These are phyloP conservation scores for Chrysoporthe puriensis DNA, from an alignment of 2,329 filamentous ascomycete genomes.

Conservation along the genomic window DNA sequence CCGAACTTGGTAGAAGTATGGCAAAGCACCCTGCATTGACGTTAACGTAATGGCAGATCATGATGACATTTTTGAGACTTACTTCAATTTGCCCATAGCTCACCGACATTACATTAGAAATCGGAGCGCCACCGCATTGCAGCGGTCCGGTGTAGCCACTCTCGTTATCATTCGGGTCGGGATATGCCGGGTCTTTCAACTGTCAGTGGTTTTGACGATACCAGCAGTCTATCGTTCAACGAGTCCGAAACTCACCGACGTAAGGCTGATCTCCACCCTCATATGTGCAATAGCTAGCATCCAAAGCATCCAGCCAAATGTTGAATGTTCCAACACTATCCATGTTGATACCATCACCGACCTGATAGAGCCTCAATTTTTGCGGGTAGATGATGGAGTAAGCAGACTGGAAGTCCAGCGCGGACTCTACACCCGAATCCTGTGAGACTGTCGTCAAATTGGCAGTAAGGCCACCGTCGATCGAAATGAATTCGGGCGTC, in stretches of 20 bases:
- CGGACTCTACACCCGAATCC: constrained; percentile 38
- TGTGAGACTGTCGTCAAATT: constrained; percentile 26
- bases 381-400: constrained; percentile 47
- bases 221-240: not conserved
- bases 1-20: constrained; percentile 55
- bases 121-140: constrained; percentile 17
- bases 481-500: constrained; percentile 22
- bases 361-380: constrained; percentile 44
- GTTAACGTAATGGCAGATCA: not conserved
- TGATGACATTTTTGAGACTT: not conserved
- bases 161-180: constrained; percentile 20
- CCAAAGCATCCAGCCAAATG: constrained; percentile 47
- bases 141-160: constrained; percentile 18
- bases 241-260: constrained; percentile 3
- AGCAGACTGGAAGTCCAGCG: constrained; percentile 42
- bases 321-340: constrained; percentile 26
- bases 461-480: constrained; percentile 24
- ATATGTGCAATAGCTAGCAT: constrained; percentile 54
- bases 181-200: constrained; percentile 10
- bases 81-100: constrained; percentile 19
- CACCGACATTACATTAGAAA: constrained; percentile 16
- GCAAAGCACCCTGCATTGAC: constrained; percentile 32
- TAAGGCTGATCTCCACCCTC: constrained; percentile 21
- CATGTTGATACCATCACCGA: constrained; percentile 46
- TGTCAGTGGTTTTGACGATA: not conserved